Conservation (phyloP, 2,329 filamentous ascomycete species). For the Colletotrichum viniferum region DNA sequence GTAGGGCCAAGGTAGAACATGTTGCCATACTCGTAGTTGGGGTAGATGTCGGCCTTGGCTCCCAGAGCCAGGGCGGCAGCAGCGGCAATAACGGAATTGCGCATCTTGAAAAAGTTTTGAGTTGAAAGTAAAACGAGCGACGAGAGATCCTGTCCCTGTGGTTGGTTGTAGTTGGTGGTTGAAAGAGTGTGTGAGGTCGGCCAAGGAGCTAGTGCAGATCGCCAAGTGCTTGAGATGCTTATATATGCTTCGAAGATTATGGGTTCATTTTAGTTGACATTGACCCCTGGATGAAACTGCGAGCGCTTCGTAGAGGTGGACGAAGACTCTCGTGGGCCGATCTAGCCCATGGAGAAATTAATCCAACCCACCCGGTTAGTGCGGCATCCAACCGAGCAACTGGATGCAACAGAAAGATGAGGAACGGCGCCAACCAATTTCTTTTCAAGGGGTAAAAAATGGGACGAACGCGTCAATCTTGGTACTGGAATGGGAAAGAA, state of each 20-base stretch:
- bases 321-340: background rate
- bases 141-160: background rate
- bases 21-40: conserved; percentile 6
- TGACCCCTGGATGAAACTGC: background rate
- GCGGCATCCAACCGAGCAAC: background rate
- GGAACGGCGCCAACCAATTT: background rate
- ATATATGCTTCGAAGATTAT: background rate
- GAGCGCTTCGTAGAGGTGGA: background rate
- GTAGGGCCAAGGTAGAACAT: conserved; percentile 11
- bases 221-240: background rate
- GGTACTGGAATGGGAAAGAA: background rate
- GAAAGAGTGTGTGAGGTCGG: background rate
- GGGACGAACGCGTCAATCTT: background rate
- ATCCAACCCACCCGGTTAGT: background rate
- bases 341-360: background rate
- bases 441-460: background rate
- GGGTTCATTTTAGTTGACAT: background rate
- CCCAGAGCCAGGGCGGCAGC: background rate
- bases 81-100: background rate
- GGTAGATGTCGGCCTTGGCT: conserved; percentile 1
- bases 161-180: background rate
- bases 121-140: background rate
- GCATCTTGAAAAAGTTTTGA: background rate
- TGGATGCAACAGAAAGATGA: background rate
- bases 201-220: background rate